Percentiles rank a stretch among this genome's conserved stretches.
Conservation (phyloP, 202 grass and related monocot species). For the Zoysia matrella region DNA sequence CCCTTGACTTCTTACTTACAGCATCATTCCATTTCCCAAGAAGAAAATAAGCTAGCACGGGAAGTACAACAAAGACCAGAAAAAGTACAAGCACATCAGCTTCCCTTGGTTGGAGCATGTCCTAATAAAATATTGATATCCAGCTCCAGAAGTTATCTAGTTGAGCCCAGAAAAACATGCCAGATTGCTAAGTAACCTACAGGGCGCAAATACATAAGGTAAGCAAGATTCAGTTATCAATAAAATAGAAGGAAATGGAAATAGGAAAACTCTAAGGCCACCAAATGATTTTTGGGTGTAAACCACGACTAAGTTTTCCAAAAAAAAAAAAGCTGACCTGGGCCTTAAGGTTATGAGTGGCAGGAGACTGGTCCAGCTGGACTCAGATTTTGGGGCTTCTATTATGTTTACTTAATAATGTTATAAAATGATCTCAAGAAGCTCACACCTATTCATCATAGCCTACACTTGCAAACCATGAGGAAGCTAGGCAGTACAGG, state of each 20-base stretch:
- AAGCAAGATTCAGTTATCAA: constrained; percentile 26
- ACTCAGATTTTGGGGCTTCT: constrained; percentile 9
- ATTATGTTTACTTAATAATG: not conserved
- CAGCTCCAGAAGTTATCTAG: constrained; percentile 53
- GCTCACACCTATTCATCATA: not conserved
- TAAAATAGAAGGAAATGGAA: constrained; percentile 3
- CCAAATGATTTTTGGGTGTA: not conserved
- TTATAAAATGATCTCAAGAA: constrained; percentile 39
- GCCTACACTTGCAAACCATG: constrained; percentile 14
- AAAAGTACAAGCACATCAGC: too few relatives aligned
- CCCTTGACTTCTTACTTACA: constrained; percentile 71
- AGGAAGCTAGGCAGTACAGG: not conserved
- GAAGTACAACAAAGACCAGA: too few relatives aligned
- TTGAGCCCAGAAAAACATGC: constrained; percentile 63
- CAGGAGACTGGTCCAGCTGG: constrained; percentile 5
- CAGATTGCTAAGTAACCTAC: constrained; percentile 47
- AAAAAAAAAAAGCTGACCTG: not conserved
- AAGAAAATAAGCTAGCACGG: constrained; percentile 84
- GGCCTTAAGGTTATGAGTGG: not conserved
- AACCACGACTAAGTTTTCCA: constrained; percentile 12
- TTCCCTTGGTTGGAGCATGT: constrained; percentile 82
- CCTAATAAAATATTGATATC: constrained; percentile 74
- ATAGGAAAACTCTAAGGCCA: not conserved
- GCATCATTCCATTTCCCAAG: constrained; percentile 91
- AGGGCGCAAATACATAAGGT: constrained; percentile 17